Evolutionary conservation across 129 eudicot genomes (phyloP), one percentile per base, ranked within the genome.

Genomic region (Dittrichia graveolens): DNA sequence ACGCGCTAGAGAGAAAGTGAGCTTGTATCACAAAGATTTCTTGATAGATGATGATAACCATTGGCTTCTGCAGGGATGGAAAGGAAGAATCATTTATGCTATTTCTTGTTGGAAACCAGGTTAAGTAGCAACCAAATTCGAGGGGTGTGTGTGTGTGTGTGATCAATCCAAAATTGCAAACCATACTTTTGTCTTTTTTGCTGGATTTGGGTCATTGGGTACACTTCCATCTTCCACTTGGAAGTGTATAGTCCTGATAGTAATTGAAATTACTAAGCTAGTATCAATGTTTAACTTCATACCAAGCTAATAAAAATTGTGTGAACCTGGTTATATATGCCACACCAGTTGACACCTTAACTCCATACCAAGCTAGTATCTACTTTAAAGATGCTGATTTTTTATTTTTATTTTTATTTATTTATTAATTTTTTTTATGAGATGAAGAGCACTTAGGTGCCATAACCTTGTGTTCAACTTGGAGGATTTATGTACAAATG

Each of bases 51-150:
- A 86, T 79, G 97, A 92, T 24, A 83, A 84, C 3, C 72, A 82
- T 54, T 92, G 97, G 97, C 71, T 89, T 75, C 55, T 92, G 71
- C 84, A 79, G 70, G 96, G 97, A 24, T 92, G 97, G 97, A 92
- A 92, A 86, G 97, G 97, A 13, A 61, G 97, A 53, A 84, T 78
- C 31, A 83, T 84, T 11, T 85, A 79, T 35, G 94, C 97, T 47
- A 62, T 92, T 64, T 88, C 96, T 55, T 78, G 87, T 67, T 92
- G 96, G 97, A 75, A 83, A 73, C 87, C 96, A 5, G 83, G 58
- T 24, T 81, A 83, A 74, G 53, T 42, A 47, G 66, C 72, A 38
- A 7, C 39, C 6, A n/a, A 41, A 8, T 55, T 39, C 8, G 6
- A 40, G 37, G 58, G 45, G 44, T 43, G 15, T 44, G 24, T 39